Percentiles rank a stretch among this genome's conserved stretches.
These are phyloP conservation scores for Emmonsia crescens DNA, from an alignment of 2,329 filamentous ascomycete genomes.

Conservation along the genomic window DNA sequence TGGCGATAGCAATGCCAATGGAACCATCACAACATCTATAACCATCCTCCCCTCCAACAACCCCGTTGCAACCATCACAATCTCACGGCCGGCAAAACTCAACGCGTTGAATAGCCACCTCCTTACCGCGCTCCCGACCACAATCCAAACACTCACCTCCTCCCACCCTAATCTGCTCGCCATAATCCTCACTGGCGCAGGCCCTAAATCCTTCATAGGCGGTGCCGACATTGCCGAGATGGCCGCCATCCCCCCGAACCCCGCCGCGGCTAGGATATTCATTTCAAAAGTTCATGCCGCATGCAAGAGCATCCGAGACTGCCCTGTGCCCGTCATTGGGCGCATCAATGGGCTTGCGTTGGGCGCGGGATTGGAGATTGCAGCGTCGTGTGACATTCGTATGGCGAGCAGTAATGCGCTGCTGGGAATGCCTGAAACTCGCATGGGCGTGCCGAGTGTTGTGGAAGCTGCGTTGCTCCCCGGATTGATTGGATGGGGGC, in stretches of 20 bases:
- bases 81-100: slow-evolving; percentile 19
- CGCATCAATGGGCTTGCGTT: slow-evolving; percentile 29
- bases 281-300: slow-evolving; percentile 25
- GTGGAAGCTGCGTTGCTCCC: slow-evolving; percentile 30
- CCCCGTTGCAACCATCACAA: slow-evolving; percentile 17
- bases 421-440: slow-evolving; percentile 33
- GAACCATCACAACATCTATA: neutral
- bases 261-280: slow-evolving; percentile 26
- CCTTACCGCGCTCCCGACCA: slow-evolving; percentile 13
- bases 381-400: slow-evolving; percentile 28
- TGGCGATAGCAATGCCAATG: neutral
- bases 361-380: slow-evolving; percentile 28
- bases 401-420: slow-evolving; percentile 22
- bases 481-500: slow-evolving; percentile 28
- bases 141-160: slow-evolving; percentile 11
- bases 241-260: slow-evolving; percentile 14
- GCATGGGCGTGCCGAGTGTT: slow-evolving; percentile 29
- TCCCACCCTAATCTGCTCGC: slow-evolving; percentile 13
- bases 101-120: slow-evolving; percentile 19
- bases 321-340: slow-evolving; percentile 30
- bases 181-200: slow-evolving; percentile 50
- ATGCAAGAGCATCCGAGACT: slow-evolving; percentile 24
- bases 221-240: slow-evolving; percentile 76
- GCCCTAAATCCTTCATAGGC: slow-evolving; percentile 79
- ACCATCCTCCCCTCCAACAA: neutral